phyloP scores from a whole-genome alignment of 2,329 filamentous ascomycete species.

The Fusarium continuum region DNA sequence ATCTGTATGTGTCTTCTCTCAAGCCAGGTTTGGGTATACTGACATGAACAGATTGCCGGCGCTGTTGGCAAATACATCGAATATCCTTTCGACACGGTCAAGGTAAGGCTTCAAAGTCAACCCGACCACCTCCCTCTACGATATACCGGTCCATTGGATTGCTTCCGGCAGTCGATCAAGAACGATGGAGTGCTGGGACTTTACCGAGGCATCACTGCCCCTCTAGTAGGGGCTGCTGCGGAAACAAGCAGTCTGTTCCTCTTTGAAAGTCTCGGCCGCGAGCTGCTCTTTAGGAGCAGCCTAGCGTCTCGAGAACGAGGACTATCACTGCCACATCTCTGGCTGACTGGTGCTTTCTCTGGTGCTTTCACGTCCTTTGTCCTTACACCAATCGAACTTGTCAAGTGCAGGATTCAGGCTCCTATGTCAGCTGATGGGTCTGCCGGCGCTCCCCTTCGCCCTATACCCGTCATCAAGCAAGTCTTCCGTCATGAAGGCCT shows the following conservation, averaged over 20 bases:
- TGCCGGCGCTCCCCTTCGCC: slow-evolving; percentile 62
- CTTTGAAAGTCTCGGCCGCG: slow-evolving; percentile 81
- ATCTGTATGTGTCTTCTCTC: slow-evolving; percentile 66
- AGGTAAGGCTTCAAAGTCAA: slow-evolving; percentile 97
- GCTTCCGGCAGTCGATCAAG: slow-evolving; percentile 85
- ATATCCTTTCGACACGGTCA: slow-evolving; percentile 98
- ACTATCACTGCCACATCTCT: slow-evolving; percentile 78
- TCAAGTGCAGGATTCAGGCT: slow-evolving; percentile 98
- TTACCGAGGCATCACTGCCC: slow-evolving; percentile 93
- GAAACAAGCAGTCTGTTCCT: slow-evolving; percentile 95
- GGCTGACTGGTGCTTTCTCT: slow-evolving; percentile 83
- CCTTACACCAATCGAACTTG: slow-evolving; percentile 92
- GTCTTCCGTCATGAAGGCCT: slow-evolving; percentile 86
- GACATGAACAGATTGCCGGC: slow-evolving; percentile 71
- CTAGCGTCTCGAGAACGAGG: slow-evolving; percentile 62
- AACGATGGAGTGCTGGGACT: slow-evolving; percentile 82
- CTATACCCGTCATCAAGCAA: slow-evolving; percentile 76
- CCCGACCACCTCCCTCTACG: slow-evolving; percentile 82
- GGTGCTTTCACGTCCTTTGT: slow-evolving; percentile 90
- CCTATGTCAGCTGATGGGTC: slow-evolving; percentile 58
- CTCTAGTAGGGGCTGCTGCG: slow-evolving; percentile 87
- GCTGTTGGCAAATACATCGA: slow-evolving; percentile 95
- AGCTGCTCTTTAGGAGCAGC: slow-evolving; percentile 66
- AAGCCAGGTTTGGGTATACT: neutral
- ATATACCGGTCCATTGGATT: slow-evolving; percentile 90